Base-by-base conservation (phyloP, 129 eudicot species). In the Silybum marianum region DNA sequence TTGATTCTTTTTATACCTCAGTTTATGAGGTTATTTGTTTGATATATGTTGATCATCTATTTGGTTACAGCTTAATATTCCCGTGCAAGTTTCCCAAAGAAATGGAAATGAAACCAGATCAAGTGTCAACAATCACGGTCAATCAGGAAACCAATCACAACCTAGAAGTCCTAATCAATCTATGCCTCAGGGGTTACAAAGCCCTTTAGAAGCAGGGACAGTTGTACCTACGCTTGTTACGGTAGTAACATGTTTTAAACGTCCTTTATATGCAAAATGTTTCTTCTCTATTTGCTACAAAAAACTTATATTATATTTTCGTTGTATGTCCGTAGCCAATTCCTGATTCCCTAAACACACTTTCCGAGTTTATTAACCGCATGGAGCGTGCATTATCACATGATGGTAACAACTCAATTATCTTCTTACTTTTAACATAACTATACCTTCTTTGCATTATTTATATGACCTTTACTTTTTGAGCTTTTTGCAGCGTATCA, bases 301-400 rank as follows among this genome's bases (percentile, higher is more conserved):
- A 36, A 80, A 19, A 22, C 66, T 65, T 84, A 39, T 13, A 38
- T 83, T 22, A 10, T 32, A 2, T 65, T 30, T 32, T 58, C 76
- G 19, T 23, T 69, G 44, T 24, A 69, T 51, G 25, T 23, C 1
- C 71, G 67, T 87, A 96, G 99, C 97, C 99, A 65, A 90, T 96
- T 84, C 98, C 98, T 18, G 95, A 91, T 86, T 93, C 99, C 3
- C 79, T 96, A 73, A 83, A 85, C 85, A 96, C 98, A 28, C 86
- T 96, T 73, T 79, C 85, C 1, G 98, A 90, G 81, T 93, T 90
- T 62, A 88, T 96, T 84, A 88, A 88, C 84, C 95, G 88, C 78
- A 93, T 96, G 99, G 98, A 91, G 76, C 83, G 14, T 1, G 89
- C 90, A 71, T 80, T 95, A 38, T 88, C 91, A 46, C 92, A 83